These are phyloP conservation scores for Caloboletus firmus DNA, from an alignment of 1,284 basidiomycete genomes.

Conservation along the genomic window DNA sequence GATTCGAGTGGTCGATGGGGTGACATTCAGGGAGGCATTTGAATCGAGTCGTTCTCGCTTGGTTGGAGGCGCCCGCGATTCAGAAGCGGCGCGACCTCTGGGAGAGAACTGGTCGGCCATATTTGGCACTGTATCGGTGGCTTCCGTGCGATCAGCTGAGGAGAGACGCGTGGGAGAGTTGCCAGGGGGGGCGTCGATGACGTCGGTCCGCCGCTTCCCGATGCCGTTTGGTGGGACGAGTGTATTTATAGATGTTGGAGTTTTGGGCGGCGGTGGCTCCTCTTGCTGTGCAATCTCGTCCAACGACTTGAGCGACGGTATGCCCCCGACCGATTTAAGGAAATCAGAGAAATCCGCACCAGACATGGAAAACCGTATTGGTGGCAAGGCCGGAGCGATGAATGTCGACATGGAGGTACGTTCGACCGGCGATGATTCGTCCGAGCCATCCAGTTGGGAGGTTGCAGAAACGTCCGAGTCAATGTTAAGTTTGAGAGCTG, in stretches of 20 bases:
- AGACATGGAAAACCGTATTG: slow-evolving; percentile 81
- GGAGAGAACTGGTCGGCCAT: slow-evolving; percentile 15
- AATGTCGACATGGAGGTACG: slow-evolving; percentile 69
- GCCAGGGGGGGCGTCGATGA: background rate
- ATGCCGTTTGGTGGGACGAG: slow-evolving; percentile 39
- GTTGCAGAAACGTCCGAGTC: slow-evolving; percentile 26
- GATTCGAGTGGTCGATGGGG: slow-evolving; percentile 36
- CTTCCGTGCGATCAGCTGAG: slow-evolving; percentile 5
- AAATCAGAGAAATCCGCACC: slow-evolving; percentile 76
- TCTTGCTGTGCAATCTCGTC: slow-evolving; percentile 43
- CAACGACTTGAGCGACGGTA: slow-evolving; percentile 43
- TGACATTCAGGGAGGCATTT: slow-evolving; percentile 19
- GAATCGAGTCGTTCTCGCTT: slow-evolving; percentile 22
- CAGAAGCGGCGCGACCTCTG: slow-evolving; percentile 26
- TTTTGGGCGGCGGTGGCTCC: slow-evolving; percentile 17
- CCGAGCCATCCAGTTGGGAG: slow-evolving; percentile 40
- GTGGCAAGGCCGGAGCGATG: slow-evolving; percentile 77
- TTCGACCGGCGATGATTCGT: slow-evolving; percentile 56
- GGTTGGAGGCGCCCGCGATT: slow-evolving; percentile 18
- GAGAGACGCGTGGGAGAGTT: background rate
- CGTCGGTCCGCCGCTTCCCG: background rate
- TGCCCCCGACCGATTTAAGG: slow-evolving; percentile 54
- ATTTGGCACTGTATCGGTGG: slow-evolving; percentile 15
- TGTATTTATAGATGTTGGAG: slow-evolving; percentile 26
- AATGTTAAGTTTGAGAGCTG: slow-evolving; percentile 22